Base-by-base conservation (phyloP, 208 protist species). In the Wallacemonas sp. region DNA sequence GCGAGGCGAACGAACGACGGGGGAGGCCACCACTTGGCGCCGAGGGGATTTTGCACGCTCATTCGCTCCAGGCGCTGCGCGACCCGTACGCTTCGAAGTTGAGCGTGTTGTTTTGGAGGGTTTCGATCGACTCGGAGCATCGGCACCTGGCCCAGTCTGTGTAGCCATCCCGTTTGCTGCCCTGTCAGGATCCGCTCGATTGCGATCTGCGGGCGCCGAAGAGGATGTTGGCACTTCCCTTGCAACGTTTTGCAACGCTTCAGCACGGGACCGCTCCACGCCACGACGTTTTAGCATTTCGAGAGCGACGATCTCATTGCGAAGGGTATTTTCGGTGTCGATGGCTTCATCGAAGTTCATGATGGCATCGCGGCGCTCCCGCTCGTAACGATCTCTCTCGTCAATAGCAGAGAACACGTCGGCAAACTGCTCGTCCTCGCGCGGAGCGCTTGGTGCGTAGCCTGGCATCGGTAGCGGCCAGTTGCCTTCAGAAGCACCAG, bases 271-370 rank as follows among this genome's bases (percentile, higher is more conserved):
- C 12, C 0, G 14, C 4, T 42, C 19, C n/a, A 41, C 4, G 8
- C 51, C 0, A 26, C 51, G 51, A 6, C 51, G 26, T 4, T 11
- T n/a, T n/a, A 58, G 51, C 51, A 58, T 58, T 19, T 58, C 66
- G 22, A 49, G 27, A 3, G 66, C 55, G n/a, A 62, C 56, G 19
- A 63, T 63, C 28, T 45, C 0, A 47, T 71, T 62, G 38, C 56
- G 56, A 28, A 53, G 51, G 4, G 15, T 56, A 34, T 63, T 54
- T 34, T 83, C 77, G 14, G 45, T 68, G 14, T 72, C 33, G 14
- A 72, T 46, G 44, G 46, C 64, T 28, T 69, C 66, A 31, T 79
- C 42, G 17, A 71, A 11, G 60, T 70, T 68, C 11, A 46, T 63
- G 45, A 71, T 44, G 33, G 42, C 24, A 22, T 70, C 49, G 36